phyloP scores from a whole-genome alignment of 345 rosid species.

The Moricandia arvensis region DNA sequence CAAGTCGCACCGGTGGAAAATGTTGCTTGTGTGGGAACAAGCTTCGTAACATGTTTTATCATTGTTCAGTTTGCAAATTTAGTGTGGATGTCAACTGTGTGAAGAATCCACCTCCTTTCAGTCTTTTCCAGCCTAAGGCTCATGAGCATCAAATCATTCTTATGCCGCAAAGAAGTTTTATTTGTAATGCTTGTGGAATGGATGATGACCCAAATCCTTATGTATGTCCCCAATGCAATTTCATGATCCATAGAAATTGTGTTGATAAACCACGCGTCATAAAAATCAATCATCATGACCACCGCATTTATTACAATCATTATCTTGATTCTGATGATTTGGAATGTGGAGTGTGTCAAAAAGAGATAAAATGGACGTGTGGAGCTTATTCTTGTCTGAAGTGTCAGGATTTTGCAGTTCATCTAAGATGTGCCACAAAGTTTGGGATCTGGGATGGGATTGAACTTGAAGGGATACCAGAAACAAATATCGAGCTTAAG shows the following conservation, averaged over 20 bases:
- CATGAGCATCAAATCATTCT: conserved; percentile 20
- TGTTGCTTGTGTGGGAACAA: conserved; percentile 11
- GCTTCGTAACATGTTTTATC: conserved; percentile 6
- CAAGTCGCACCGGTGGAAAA: background rate
- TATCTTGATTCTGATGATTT: background rate
- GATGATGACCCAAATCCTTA: conserved; percentile 16
- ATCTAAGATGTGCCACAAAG: conserved; percentile 21
- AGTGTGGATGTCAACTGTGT: conserved; percentile 12
- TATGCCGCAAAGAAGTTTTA: background rate
- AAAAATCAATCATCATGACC: background rate
- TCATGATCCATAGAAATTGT: conserved; percentile 20
- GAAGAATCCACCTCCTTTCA: conserved; percentile 11
- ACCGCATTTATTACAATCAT: background rate
- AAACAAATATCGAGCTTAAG: background rate
- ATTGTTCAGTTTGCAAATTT: conserved; percentile 10
- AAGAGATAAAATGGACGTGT: background rate
- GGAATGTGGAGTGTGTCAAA: conserved; percentile 12
- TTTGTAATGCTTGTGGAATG: conserved; percentile 24
- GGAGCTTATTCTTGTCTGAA: conserved; percentile 15
- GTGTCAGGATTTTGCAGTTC: background rate
- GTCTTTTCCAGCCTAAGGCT: background rate
- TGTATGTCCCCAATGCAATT: conserved; percentile 20
- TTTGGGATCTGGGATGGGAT: conserved; percentile 8
- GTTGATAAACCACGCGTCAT: background rate
- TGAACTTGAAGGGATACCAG: conserved; percentile 6